Conservation (phyloP, 2,329 filamentous ascomycete species). For the Apiospora marii region DNA sequence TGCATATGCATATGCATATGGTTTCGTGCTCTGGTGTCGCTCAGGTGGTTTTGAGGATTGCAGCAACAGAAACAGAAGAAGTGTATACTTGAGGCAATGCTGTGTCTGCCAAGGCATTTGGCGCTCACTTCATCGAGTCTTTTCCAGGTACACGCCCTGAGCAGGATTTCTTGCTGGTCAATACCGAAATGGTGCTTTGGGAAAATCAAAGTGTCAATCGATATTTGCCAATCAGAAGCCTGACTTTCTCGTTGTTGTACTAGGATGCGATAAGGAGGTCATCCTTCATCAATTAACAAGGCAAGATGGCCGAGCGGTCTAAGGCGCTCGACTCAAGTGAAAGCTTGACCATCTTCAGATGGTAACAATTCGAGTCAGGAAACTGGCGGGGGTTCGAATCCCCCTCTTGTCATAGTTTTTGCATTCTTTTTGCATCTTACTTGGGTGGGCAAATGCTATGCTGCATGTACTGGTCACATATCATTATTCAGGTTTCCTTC, state of each 20-base stretch:
- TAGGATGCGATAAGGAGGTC: not conserved
- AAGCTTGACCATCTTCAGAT: slow-evolving; percentile 10
- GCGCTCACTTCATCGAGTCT: too few species aligned
- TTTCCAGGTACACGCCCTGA: too few species aligned
- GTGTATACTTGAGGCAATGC: not conserved
- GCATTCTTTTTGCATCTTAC: not conserved
- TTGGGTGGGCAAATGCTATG: not conserved
- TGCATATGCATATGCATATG: not conserved
- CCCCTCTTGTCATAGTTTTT: slow-evolving; percentile 15
- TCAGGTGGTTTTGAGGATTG: not conserved
- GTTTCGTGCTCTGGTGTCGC: not conserved
- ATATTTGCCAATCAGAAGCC: not conserved
- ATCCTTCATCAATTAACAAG: not conserved
- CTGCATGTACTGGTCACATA: not conserved
- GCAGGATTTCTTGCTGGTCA: too few species aligned
- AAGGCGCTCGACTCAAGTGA: slow-evolving; percentile 19
- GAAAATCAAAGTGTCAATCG: not conserved
- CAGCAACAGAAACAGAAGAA: not conserved
- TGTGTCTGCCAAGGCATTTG: too few species aligned
- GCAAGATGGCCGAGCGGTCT: slow-evolving; percentile 21
- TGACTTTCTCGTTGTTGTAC: not conserved
- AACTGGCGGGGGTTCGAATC: slow-evolving; percentile 22
- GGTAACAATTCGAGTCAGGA: slow-evolving; percentile 22
- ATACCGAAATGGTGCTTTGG: not conserved
- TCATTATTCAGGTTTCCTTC: not conserved